Evolutionary conservation across 2,329 filamentous ascomycete genomes (phyloP).

Genomic region (Pseudovirgaria hyperparasitica): DNA sequence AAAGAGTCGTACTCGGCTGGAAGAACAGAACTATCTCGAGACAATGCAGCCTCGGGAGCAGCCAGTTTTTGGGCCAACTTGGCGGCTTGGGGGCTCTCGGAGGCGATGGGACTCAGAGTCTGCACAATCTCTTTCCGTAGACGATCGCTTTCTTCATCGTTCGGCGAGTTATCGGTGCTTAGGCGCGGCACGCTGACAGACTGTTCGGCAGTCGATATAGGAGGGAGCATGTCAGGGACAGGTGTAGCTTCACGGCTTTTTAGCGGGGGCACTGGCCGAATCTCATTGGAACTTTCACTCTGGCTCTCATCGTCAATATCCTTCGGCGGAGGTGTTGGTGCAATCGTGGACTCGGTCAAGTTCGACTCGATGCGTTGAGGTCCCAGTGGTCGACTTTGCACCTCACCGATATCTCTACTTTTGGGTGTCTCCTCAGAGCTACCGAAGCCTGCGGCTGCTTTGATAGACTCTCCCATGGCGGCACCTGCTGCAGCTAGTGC

Average conservation of each 20-base stretch:
- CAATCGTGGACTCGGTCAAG: slow-evolving; percentile 21
- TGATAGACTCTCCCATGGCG: slow-evolving; percentile 35
- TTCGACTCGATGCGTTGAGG: slow-evolving; percentile 23
- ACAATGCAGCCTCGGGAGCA: slow-evolving; percentile 9
- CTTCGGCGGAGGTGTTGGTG: slow-evolving; percentile 36
- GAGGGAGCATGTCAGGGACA: too few relatives aligned
- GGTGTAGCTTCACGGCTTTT: slow-evolving; percentile 16
- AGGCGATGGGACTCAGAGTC: slow-evolving; percentile 43
- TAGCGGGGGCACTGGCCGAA: slow-evolving; percentile 20
- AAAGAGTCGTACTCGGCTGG: slow-evolving; percentile 57
- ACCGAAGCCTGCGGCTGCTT: slow-evolving; percentile 23
- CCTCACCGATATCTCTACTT: slow-evolving; percentile 14
- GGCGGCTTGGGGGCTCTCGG: slow-evolving; percentile 6
- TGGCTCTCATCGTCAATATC: slow-evolving; percentile 28
- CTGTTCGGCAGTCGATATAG: slow-evolving; percentile 9
- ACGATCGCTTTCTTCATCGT: slow-evolving; percentile 57
- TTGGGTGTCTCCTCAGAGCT: slow-evolving; percentile 8
- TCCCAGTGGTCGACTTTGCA: slow-evolving; percentile 25
- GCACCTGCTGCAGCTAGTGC: slow-evolving; percentile 34
- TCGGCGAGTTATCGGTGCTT: slow-evolving; percentile 39
- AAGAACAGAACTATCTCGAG: slow-evolving; percentile 50
- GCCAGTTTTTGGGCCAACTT: slow-evolving; percentile 4
- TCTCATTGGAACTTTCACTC: slow-evolving; percentile 15
- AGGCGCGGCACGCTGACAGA: slow-evolving; percentile 20
- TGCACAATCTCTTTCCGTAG: slow-evolving; percentile 63